phyloP scores from a whole-genome alignment of 352 stramenopile genomes.

The Phytophthora pisi region DNA sequence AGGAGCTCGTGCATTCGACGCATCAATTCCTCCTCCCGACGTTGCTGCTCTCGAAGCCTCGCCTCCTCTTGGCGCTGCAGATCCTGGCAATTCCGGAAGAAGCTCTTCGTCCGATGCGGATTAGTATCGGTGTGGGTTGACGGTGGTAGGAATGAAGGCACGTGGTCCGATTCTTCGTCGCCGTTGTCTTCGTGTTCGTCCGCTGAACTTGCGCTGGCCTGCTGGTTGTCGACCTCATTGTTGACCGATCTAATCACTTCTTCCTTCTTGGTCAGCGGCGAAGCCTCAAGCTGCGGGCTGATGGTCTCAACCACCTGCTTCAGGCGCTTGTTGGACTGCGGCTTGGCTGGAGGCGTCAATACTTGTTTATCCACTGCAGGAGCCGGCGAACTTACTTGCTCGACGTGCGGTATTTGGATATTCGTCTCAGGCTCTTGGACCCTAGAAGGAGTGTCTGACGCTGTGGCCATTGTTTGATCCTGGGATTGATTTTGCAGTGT shows the following conservation, averaged over 20 bases:
- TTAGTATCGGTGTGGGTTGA: background rate
- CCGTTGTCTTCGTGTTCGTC: slow-evolving; percentile 10
- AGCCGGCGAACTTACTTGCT: background rate
- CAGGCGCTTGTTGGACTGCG: background rate
- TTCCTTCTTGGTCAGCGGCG: slow-evolving; percentile 23
- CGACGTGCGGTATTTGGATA: background rate
- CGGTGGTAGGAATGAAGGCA: slow-evolving; percentile 8
- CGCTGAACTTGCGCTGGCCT: background rate
- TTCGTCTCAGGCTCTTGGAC: background rate
- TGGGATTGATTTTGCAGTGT: background rate
- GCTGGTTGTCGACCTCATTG: slow-evolving; percentile 20
- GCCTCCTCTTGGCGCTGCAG: slow-evolving; percentile 46
- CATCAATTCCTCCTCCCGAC: slow-evolving; percentile 45
- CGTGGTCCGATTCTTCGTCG: slow-evolving; percentile 21
- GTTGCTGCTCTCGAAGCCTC: slow-evolving; percentile 33
- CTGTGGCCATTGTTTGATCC: background rate
- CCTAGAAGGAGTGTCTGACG: background rate
- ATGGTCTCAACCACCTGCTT: slow-evolving; percentile 13
- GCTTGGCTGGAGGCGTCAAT: background rate
- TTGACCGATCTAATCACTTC: slow-evolving; percentile 5
- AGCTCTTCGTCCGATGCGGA: slow-evolving; percentile 34
- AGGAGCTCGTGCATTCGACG: slow-evolving; percentile 50
- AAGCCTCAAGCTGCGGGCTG: slow-evolving; percentile 16
- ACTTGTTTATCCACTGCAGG: background rate
- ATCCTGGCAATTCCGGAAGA: slow-evolving; percentile 55